Evolutionary conservation across 805 yeast species (phyloP).

Genomic region (Sugiyamaella lignohabitans): DNA sequence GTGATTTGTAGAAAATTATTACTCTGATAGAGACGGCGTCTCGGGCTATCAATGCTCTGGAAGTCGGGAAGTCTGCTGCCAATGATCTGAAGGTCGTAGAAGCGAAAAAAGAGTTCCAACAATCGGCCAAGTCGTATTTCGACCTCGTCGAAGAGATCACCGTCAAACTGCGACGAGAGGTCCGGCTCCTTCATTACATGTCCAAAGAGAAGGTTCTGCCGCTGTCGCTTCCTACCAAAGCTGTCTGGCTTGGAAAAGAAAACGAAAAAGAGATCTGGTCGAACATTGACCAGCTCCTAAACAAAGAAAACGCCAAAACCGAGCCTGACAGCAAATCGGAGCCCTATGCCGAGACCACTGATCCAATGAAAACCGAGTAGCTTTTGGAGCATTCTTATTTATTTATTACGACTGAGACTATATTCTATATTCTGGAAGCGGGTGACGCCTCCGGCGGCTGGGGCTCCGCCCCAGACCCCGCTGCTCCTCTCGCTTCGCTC

Average conservation of each 20-base stretch:
- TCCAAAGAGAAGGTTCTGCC: constrained; percentile 54
- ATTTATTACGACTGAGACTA: not conserved
- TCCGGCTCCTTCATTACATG: constrained; percentile 49
- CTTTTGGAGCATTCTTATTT: not conserved
- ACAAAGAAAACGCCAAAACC: not conserved
- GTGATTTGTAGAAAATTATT: constrained; percentile 20
- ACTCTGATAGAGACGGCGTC: constrained; percentile 26
- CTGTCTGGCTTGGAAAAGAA: constrained; percentile 56
- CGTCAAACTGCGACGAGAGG: constrained; percentile 55
- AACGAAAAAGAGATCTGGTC: constrained; percentile 42
- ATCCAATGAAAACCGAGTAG: not conserved
- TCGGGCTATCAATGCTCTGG: constrained; percentile 23
- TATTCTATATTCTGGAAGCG: too few species aligned
- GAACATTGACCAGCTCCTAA: constrained; percentile 29
- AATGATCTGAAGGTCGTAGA: constrained; percentile 26
- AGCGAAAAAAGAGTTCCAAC: constrained; percentile 37
- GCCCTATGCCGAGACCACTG: too few species aligned
- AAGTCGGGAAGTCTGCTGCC: constrained; percentile 24
- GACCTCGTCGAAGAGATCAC: constrained; percentile 52
- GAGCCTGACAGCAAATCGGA: not conserved
- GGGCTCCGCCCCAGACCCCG: not conserved
- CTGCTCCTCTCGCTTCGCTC: not conserved
- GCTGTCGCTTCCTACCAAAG: constrained; percentile 60
- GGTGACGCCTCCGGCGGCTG: not conserved
- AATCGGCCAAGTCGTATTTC: constrained; percentile 45